These are phyloP conservation scores for Plasmopara viticola DNA, from an alignment of 352 stramenopile species.

Conservation along the genomic window DNA sequence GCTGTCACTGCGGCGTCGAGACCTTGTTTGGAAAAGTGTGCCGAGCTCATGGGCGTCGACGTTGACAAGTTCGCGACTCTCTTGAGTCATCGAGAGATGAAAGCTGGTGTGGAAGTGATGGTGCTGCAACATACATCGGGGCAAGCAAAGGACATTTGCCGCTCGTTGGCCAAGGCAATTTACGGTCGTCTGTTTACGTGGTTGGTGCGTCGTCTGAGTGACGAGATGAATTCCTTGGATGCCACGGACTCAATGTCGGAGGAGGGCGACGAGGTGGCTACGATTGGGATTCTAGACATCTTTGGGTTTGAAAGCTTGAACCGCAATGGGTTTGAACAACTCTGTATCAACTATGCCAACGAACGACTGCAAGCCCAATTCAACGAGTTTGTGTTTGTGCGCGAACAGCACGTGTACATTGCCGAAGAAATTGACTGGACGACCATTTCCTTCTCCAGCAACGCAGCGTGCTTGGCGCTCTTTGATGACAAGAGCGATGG, in stretches of 20 bases:
- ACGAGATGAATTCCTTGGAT: conserved; percentile 73
- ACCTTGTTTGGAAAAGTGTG: conserved; percentile 71
- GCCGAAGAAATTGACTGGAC: conserved; percentile 83
- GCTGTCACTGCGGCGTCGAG: conserved; percentile 31
- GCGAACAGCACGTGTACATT: conserved; percentile 79
- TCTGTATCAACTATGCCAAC: conserved; percentile 87
- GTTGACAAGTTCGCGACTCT: conserved; percentile 77
- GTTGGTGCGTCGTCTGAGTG: conserved; percentile 85
- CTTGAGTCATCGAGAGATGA: conserved; percentile 88
- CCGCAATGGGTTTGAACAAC: conserved; percentile 78
- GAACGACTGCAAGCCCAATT: conserved; percentile 83
- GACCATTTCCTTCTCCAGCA: conserved; percentile 75
- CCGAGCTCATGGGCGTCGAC: conserved; percentile 84
- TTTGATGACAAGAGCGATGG: conserved; percentile 80
- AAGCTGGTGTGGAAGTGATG: conserved; percentile 87
- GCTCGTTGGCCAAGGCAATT: conserved; percentile 94
- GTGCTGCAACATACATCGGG: conserved; percentile 62
- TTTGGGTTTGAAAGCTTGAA: conserved; percentile 86
- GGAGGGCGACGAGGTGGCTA: conserved; percentile 45
- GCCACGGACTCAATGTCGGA: conserved; percentile 34
- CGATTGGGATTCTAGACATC: conserved; percentile 85
- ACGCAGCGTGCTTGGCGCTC: conserved; percentile 66
- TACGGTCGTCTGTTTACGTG: conserved; percentile 95
- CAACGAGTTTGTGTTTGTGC: conserved; percentile 86
- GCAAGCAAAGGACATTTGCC: conserved; percentile 84